These are phyloP conservation scores for Cryptococcus maquisensis DNA, from an alignment of 1,284 basidiomycete genomes.

Conservation along the genomic window DNA sequence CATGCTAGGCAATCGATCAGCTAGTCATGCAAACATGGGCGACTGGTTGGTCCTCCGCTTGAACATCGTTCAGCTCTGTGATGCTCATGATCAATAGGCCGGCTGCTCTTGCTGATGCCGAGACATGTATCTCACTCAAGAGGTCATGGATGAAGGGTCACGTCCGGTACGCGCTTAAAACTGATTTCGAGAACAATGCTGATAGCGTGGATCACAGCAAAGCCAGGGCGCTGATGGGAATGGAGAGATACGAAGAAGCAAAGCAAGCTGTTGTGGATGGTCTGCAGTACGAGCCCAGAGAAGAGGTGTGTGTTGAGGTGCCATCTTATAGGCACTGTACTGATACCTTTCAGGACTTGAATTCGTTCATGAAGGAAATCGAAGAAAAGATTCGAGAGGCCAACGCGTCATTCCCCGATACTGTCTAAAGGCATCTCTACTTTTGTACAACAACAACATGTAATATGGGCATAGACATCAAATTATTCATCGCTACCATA, in stretches of 20 bases:
- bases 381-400: slow-evolving; percentile 28
- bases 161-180: slow-evolving; percentile 68
- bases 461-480: background rate
- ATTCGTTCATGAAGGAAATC: slow-evolving; percentile 39
- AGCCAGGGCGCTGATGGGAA: slow-evolving; percentile 64
- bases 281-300: slow-evolving; percentile 83
- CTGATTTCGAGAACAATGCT: too few relatives aligned
- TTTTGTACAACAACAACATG: background rate
- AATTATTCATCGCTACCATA: background rate
- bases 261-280: slow-evolving; percentile 77
- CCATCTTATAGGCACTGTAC: background rate
- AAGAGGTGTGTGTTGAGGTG: slow-evolving; percentile 56
- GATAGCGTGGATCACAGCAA: slow-evolving; percentile 16
- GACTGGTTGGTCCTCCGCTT: slow-evolving; percentile 50
- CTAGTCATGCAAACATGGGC: slow-evolving; percentile 70
- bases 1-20: slow-evolving; percentile 84
- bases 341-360: slow-evolving; percentile 30
- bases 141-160: slow-evolving; percentile 92
- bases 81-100: background rate
- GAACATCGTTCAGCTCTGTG: background rate
- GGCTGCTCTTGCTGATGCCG: slow-evolving; percentile 78
- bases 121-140: slow-evolving; percentile 79
- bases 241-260: slow-evolving; percentile 69
- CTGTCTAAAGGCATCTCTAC: background rate
- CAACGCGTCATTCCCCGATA: slow-evolving; percentile 4